A percentile compares a stretch with the other conserved stretches of the same genome.
Conservation (phyloP, 2,329 filamentous ascomycete species). For the Scorias spongiosa region DNA sequence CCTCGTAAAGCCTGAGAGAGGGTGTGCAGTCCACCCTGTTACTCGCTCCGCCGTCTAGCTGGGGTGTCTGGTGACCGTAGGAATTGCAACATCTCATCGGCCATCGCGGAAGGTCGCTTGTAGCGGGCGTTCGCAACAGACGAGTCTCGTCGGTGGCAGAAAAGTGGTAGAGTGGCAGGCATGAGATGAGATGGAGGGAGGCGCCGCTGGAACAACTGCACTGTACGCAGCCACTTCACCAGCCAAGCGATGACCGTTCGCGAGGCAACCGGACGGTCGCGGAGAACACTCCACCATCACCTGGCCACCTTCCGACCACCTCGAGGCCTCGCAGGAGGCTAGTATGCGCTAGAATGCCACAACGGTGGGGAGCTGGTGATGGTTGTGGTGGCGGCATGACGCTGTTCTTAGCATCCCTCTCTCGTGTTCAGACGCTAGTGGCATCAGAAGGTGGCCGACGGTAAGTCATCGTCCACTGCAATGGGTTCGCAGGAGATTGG, state of each 20-base stretch:
- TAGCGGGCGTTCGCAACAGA: too few species aligned
- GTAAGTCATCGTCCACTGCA: background rate
- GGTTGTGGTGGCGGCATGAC: background rate
- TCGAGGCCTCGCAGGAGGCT: background rate
- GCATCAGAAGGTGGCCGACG: background rate
- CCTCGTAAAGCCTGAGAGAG: too few species aligned
- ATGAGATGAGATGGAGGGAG: background rate
- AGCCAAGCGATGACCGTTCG: background rate
- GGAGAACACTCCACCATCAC: background rate
- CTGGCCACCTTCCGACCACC: background rate
- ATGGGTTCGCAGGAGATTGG: background rate
- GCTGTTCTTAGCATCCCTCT: background rate
- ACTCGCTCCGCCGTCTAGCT: too few species aligned
- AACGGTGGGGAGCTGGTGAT: background rate
- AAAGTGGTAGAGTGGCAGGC: too few species aligned
- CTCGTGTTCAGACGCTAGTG: background rate
- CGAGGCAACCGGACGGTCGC: background rate
- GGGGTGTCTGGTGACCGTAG: too few species aligned
- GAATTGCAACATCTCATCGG: too few species aligned
- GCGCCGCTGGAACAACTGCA: background rate
- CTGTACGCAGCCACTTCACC: too few species aligned
- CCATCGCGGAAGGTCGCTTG: too few species aligned
- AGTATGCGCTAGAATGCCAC: background rate
- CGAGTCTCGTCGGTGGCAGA: too few species aligned
- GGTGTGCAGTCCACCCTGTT: too few species aligned